A percentile compares a stretch with the other conserved stretches of the same genome.
Evolutionary conservation across 345 rosid species (phyloP).

Genomic region (Pugionium dolabratum): DNA sequence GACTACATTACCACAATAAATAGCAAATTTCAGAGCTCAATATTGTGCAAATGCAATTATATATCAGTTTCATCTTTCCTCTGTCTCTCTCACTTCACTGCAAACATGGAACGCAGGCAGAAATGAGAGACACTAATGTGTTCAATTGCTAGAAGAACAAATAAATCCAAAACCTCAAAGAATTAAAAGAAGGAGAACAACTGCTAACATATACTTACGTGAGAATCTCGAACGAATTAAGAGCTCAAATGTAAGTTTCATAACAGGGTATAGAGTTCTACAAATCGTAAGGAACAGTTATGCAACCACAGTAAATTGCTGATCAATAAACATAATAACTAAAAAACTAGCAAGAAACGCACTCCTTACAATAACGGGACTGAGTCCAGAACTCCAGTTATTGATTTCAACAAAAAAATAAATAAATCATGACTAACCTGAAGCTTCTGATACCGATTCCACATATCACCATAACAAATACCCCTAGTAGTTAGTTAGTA

Average conservation of each 20-base stretch:
- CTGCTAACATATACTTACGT: neutral
- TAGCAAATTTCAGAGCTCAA: slow-evolving; percentile 40
- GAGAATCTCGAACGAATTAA: neutral
- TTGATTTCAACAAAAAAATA: no score
- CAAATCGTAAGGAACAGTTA: neutral
- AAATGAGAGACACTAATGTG: neutral
- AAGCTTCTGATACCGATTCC: no score
- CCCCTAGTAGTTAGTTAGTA: no score
- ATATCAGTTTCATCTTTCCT: slow-evolving; percentile 54
- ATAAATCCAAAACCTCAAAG: neutral
- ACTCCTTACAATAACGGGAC: neutral
- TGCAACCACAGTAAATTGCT: neutral
- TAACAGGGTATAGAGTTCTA: neutral
- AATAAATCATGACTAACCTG: no score
- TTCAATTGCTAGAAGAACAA: neutral
- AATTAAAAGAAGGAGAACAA: neutral
- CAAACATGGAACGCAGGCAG: slow-evolving; percentile 18
- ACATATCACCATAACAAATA: no score
- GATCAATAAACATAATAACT: neutral
- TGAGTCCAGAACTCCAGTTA: no score
- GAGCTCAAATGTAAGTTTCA: neutral
- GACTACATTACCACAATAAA: no score
- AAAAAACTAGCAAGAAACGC: neutral
- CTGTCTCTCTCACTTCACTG: slow-evolving; percentile 58
- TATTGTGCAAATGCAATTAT: slow-evolving; percentile 52